Base-by-base conservation (phyloP, 371 early-diverging fungal species). In the Mortierella sp. region DNA sequence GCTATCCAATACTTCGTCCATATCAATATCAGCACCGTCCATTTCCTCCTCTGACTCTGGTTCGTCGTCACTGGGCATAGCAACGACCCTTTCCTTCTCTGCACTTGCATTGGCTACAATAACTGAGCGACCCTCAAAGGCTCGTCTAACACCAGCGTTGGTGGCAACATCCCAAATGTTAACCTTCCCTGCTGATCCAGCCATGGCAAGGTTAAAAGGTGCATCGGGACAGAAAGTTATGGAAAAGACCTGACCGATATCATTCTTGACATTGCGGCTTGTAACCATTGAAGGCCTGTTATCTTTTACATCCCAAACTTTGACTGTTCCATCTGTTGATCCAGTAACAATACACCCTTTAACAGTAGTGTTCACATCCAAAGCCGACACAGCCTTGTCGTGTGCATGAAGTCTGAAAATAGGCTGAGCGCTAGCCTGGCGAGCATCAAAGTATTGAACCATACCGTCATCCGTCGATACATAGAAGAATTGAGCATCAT, bases 351-450 rank as follows among this genome's bases (percentile, higher is more conserved):
- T 78, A 56, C 93, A 90, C 2, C 94, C 94, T 26, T 88, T 86
- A 9, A 97, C 83, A 10, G 82, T 66, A 6, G 95, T 87, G 82
- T 92, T 93, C 72, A 97, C 85, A 84, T 97, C 98, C 72, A 97
- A 82, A 1, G 95, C 91, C 23, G 94, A 91, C 3, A 95, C 95
- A 12, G 97, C 92, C 68, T 90, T 91, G 74, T 96, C 96, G 73
- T 98, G 98, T 2, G 98, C 98, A 71, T 94, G 95, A 51, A 99
- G 86, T 5, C 94, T 95, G 83, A 91, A 98, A 12, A 97, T 47
- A 6, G 96, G 89, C 51, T 86, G 84, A 12, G 71, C 76, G n/a
- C 78, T 66, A 7, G 82, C 76, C 29, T 84, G 84, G 64, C 94
- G 93, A n/a, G 90, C 89, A 87, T 99, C 98, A 81, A 89, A 96